Evolutionary conservation across 1,284 basidiomycete species (phyloP).

Genomic region (Boletus semigastroideus): DNA sequence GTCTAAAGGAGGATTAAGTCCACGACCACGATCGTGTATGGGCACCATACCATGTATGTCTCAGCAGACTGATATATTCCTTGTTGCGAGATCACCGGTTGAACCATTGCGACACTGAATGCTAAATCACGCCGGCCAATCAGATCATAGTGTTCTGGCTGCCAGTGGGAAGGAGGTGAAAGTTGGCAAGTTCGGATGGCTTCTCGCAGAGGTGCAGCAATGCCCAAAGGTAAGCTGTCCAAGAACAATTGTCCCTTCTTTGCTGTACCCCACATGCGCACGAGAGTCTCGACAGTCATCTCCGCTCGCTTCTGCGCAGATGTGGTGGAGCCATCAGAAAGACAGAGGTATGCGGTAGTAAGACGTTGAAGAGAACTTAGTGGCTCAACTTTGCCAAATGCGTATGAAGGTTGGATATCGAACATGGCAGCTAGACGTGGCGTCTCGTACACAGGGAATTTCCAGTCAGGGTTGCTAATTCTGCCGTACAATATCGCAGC

Average conservation of each 20-base stretch:
- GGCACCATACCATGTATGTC: slow-evolving; percentile 46
- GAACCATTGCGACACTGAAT: slow-evolving; percentile 33
- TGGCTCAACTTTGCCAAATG: slow-evolving; percentile 60
- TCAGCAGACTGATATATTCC: slow-evolving; percentile 34
- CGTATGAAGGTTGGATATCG: slow-evolving; percentile 53
- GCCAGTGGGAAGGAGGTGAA: slow-evolving; percentile 73
- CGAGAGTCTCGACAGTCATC: slow-evolving; percentile 60
- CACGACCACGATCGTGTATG: slow-evolving; percentile 2
- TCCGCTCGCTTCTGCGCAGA: slow-evolving; percentile 63
- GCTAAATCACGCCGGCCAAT: slow-evolving; percentile 83
- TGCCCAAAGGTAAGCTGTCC: slow-evolving; percentile 64
- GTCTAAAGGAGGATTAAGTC: slow-evolving; percentile 32
- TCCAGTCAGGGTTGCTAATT: slow-evolving; percentile 59
- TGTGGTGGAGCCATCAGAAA: slow-evolving; percentile 50
- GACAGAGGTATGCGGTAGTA: slow-evolving; percentile 52
- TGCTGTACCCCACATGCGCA: slow-evolving; percentile 46
- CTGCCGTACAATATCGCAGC: slow-evolving; percentile 62
- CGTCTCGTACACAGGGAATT: slow-evolving; percentile 52
- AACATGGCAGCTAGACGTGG: slow-evolving; percentile 50
- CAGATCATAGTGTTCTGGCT: slow-evolving; percentile 66
- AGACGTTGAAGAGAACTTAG: slow-evolving; percentile 50
- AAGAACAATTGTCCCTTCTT: slow-evolving; percentile 43
- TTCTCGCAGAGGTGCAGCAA: slow-evolving; percentile 81
- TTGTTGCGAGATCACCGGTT: slow-evolving; percentile 30
- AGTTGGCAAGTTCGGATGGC: slow-evolving; percentile 80